Evolutionary conservation across 306 rosid species (phyloP).

Genomic region (Corylus heterophylla): DNA sequence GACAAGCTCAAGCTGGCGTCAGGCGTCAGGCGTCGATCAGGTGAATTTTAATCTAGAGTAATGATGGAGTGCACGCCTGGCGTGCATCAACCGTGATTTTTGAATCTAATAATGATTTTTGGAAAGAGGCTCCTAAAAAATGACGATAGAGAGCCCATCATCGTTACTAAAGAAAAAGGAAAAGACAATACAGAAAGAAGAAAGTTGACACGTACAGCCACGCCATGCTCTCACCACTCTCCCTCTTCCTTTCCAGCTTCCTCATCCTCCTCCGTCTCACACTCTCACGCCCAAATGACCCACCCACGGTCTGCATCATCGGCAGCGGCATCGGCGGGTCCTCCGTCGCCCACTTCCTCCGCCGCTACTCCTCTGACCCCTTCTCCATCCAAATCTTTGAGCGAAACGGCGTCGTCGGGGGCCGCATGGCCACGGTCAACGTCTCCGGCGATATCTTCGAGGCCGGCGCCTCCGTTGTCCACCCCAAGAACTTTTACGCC

Average conservation of each 20-base stretch:
- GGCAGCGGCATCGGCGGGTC: slow-evolving; percentile 94
- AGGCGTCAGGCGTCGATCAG: too few species aligned
- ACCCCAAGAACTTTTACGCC: slow-evolving; percentile 75
- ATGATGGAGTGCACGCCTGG: too few species aligned
- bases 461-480: slow-evolving; percentile 91
- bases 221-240: neutral
- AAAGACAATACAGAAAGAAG: neutral
- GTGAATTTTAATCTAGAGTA: too few species aligned
- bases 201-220: too few species aligned
- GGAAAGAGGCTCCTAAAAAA: too few species aligned
- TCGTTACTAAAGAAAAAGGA: too few species aligned
- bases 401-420: slow-evolving; percentile 66
- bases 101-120: too few species aligned
- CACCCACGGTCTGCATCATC: slow-evolving; percentile 65
- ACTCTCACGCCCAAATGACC: slow-evolving; percentile 32
- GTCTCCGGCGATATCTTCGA: slow-evolving; percentile 71
- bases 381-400: slow-evolving; percentile 63
- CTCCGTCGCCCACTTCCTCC: slow-evolving; percentile 88
- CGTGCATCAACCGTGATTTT: too few species aligned
- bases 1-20: too few species aligned
- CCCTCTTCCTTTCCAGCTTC: neutral
- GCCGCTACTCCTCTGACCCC: slow-evolving; percentile 50
- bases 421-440: slow-evolving; percentile 73
- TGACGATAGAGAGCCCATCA: too few species aligned
- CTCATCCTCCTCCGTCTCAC: slow-evolving; percentile 4